Evolutionary conservation across 139 green algal species (phyloP), one percentile per base, ranked within the genome.

Genomic region (Diplosphaera chodatii): DNA sequence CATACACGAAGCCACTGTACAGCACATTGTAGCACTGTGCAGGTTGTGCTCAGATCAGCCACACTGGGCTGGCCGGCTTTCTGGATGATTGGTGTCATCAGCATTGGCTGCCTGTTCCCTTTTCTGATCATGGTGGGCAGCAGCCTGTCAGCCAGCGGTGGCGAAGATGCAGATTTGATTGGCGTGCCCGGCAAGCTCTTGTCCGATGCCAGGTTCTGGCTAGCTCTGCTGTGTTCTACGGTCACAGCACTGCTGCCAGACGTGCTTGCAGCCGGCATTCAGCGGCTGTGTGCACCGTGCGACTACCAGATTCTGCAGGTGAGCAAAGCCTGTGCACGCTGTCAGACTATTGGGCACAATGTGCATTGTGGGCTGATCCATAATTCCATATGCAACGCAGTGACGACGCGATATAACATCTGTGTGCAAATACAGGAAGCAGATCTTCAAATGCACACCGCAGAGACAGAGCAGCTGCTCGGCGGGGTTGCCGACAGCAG

Each of bases 101-200:
- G 76, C 63, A 81, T 90, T 40, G 59, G 16, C 40, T 68, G 85
- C 66, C 80, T 80, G 65, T 85, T 89, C 66, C 84, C 86, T 22
- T 89, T 87, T 37, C 63, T 89, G 33, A 82, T 72, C 32, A 77
- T 79, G 1, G 76, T 88, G 64, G 80, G 77, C 31, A 72, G 78
- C 20, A 64, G 90, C 16, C 84, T 82, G 78, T 59, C 64, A 10
- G 48, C 48, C 48, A 59, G 16, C 48, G 48, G 48, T 18, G 64
- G 62, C 32, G 71, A 69, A 23, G n/a, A 69, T 1, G 75, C 86
- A n/a, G 79, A 90, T 67, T 89, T 91, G 86, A 66, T 41, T 1
- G 71, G 76, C 40, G 72, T 86, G 15, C 83, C 79, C 0, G n/a
- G 34, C 0, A 66, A 55, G 32, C 75, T 91, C 32, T 89, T 83